Percentiles rank a stretch among this genome's conserved stretches.
phyloP scores from a whole-genome alignment of 805 yeast genomes.

The Metschnikowia lunata region DNA sequence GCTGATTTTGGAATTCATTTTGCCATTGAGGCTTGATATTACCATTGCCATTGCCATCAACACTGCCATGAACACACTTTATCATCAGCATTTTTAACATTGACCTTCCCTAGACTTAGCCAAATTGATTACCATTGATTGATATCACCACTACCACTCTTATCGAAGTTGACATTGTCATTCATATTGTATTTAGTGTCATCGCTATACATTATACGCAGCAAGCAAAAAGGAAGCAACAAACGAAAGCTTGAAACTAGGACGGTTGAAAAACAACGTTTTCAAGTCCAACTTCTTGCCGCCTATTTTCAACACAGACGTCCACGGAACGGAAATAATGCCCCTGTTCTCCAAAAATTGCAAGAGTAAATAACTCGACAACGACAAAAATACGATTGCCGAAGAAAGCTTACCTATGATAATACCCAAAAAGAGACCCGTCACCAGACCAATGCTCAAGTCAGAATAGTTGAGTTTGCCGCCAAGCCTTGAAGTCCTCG shows the following conservation, averaged over 20 bases:
- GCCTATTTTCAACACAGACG: conserved; percentile 29
- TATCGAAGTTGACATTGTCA: not conserved
- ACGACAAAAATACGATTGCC: conserved; percentile 46
- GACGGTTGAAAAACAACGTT: conserved; percentile 51
- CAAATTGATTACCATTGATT: too few relatives aligned
- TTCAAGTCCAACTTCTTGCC: conserved; percentile 40
- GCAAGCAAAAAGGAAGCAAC: conserved; percentile 52
- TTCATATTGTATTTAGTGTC: not conserved
- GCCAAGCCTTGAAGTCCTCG: conserved; percentile 25
- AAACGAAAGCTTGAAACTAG: conserved; percentile 59
- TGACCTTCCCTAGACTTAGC: too few relatives aligned
- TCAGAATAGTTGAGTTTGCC: conserved; percentile 56
- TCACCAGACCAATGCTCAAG: conserved; percentile 57
- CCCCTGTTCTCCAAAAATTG: conserved; percentile 58
- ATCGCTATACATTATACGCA: conserved; percentile 42
- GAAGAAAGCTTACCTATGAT: conserved; percentile 58
- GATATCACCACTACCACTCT: too few relatives aligned
- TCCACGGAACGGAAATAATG: conserved; percentile 46
- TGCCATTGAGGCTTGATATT: too few relatives aligned
- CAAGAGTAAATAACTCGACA: conserved; percentile 36
- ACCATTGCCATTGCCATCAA: too few relatives aligned
- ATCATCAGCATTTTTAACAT: too few relatives aligned
- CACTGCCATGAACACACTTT: too few relatives aligned
- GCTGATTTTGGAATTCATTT: too few relatives aligned
- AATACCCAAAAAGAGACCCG: conserved; percentile 56